phyloP scores from a whole-genome alignment of 352 stramenopile genomes.

The Globisporangium nodosum region DNA sequence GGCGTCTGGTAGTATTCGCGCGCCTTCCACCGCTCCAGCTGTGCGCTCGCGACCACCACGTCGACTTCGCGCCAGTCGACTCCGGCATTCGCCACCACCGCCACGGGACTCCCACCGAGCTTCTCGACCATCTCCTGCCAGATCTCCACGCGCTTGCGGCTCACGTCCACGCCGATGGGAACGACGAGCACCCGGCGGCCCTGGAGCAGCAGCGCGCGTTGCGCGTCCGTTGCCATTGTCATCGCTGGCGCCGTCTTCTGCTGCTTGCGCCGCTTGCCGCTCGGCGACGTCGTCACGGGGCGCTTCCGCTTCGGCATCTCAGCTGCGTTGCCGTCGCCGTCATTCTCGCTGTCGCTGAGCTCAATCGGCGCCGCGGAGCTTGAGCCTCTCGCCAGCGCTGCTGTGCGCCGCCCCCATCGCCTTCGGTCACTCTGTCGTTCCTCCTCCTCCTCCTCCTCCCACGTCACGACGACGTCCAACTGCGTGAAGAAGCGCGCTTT shows the following conservation, averaged over 20 bases:
- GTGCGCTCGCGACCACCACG: slow-evolving; percentile 39
- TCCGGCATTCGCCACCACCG: neutral
- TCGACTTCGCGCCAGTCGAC: slow-evolving; percentile 42
- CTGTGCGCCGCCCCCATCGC: too few species aligned
- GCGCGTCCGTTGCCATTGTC: neutral
- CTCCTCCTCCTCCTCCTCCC: slow-evolving; percentile 3
- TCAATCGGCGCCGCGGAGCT: neutral
- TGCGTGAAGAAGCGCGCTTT: slow-evolving; percentile 45
- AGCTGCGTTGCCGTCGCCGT: neutral
- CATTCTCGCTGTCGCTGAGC: neutral
- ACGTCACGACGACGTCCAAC: slow-evolving; percentile 26
- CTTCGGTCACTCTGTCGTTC: neutral
- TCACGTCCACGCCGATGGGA: slow-evolving; percentile 55
- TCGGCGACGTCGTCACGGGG: neutral
- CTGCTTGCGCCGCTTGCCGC: slow-evolving; percentile 9
- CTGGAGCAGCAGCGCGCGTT: slow-evolving; percentile 16
- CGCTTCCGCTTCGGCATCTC: slow-evolving; percentile 9
- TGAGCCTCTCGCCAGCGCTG: neutral
- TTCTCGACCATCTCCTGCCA: slow-evolving; percentile 52
- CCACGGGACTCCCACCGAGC: slow-evolving; percentile 29
- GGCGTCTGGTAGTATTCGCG: slow-evolving; percentile 20
- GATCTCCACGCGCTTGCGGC: slow-evolving; percentile 56
- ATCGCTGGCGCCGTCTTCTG: slow-evolving; percentile 1
- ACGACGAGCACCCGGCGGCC: slow-evolving; percentile 44
- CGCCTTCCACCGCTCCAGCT: slow-evolving; percentile 33